These are phyloP conservation scores for Wickerhamiella sergipiensis DNA, from an alignment of 805 yeast genomes.

Conservation along the genomic window DNA sequence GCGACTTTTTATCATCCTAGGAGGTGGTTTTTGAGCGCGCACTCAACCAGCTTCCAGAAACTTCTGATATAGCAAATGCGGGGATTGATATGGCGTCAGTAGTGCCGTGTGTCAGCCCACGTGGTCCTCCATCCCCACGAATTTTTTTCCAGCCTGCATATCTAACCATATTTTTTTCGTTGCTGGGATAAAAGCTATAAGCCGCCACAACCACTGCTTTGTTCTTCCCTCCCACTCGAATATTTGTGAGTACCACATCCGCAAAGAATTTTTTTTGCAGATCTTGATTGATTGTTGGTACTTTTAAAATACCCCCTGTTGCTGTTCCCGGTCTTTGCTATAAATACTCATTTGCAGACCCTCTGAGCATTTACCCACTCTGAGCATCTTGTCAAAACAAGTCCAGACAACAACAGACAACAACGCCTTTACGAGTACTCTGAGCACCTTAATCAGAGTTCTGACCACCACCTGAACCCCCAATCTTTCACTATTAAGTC, in stretches of 20 bases:
- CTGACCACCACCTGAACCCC: too few species aligned
- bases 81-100: too few species aligned
- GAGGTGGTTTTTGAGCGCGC: not conserved
- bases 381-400: too few species aligned
- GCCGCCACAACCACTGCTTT: not conserved
- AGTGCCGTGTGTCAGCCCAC: not conserved
- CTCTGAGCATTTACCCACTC: too few species aligned
- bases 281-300: not conserved
- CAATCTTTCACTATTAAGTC: not conserved
- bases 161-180: not conserved
- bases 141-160: not conserved
- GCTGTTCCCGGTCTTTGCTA: not conserved
- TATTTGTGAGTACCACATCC: not conserved
- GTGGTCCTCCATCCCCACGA: not conserved
- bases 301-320: too few species aligned
- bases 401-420: too few species aligned
- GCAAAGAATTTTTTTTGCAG: not conserved
- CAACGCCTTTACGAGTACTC: too few species aligned
- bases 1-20: not conserved
- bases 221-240: not conserved
- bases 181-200: not conserved
- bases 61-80: not conserved
- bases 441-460: too few species aligned
- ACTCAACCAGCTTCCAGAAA: not conserved
- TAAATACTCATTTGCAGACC: not conserved